Base-by-base conservation (phyloP, 805 yeast species). In the Kodamaea restingae region DNA sequence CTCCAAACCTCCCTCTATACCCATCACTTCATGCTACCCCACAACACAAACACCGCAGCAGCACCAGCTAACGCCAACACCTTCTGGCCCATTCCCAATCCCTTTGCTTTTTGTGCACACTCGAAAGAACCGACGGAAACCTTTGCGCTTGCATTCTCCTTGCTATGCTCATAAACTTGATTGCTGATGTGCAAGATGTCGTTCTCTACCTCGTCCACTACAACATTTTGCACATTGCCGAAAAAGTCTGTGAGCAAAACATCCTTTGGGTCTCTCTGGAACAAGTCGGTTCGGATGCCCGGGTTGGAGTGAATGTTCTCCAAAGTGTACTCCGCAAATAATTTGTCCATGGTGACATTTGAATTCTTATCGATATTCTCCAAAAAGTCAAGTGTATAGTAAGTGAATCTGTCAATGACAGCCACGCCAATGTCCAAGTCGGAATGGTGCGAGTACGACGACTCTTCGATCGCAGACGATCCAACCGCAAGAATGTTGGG, bases 371-470 rank as follows among this genome's bases (percentile, higher is more conserved):
- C 82, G 37, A 93, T 80, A 28, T 74, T 70, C 63, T 91, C 98
- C 54, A 93, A 71, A 55, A 81, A 93, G 42, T 88, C 96, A 49
- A 93, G 71, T 38, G 88, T 90, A 62, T 78, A 88, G 60, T 88
- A 90, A 0, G 99, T 93, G 66, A 93, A 93, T 51, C 98, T 71
- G 60, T 93, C 99, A 54, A 93, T 93, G 9, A 93, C 96, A 0
- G 98, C 97, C 37, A 93, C 98, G 6, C 99, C 99, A 35, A 93
- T 79, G 53, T 91, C 97, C 32, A 84, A 77, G 58, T 93, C 99
- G 1, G 97, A 87, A 59, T 88, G 96, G 54, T 93, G 98, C 1
- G 97, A 88, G 56, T 88, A 93, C 2, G 96, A 87, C 36, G 91
- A 81, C 62, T 93, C 96, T 40, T 84, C 95, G 6, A 87, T 46